A percentile compares a stretch with the other conserved stretches of the same genome.
phyloP scores from a whole-genome alignment of 2,329 filamentous ascomycete genomes.

The Phaeosphaeria sp. region DNA sequence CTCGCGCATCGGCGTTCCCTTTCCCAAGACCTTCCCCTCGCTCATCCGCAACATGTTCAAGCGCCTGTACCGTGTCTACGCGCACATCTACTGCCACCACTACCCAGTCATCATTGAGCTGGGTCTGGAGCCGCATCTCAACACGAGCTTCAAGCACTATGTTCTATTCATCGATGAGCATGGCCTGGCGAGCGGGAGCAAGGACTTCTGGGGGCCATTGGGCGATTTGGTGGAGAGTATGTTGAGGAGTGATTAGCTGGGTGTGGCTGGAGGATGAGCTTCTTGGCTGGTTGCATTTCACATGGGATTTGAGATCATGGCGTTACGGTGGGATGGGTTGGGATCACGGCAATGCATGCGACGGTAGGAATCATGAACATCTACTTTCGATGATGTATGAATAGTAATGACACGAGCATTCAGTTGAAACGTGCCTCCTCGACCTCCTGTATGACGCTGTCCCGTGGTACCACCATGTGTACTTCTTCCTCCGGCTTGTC shows the following conservation, averaged over 20 bases:
- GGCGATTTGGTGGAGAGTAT: slow-evolving; percentile 98
- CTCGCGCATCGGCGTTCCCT: slow-evolving; percentile 92
- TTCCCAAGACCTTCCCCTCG: slow-evolving; percentile 86
- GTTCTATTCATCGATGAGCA: slow-evolving; percentile 99
- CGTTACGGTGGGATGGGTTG: slow-evolving; percentile 5
- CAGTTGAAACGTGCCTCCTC: neutral
- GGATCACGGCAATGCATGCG: neutral
- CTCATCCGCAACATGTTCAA: slow-evolving; percentile 99
- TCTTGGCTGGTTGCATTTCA: neutral
- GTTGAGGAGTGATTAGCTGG: slow-evolving; percentile 80
- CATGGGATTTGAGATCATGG: slow-evolving; percentile 5
- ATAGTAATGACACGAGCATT: slow-evolving; percentile 11
- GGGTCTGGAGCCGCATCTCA: slow-evolving; percentile 94
- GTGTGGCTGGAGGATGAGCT: neutral
- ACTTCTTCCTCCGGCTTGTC: neutral
- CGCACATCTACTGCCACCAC: slow-evolving; percentile 97
- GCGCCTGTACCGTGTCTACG: slow-evolving; percentile 96
- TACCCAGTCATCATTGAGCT: slow-evolving; percentile 96
- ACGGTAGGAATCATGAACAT: slow-evolving; percentile 12
- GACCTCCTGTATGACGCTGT: too few relatives aligned
- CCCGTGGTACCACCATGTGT: neutral
- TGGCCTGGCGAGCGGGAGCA: slow-evolving; percentile 79
- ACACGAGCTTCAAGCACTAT: slow-evolving; percentile 99
- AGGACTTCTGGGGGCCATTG: slow-evolving; percentile 96
- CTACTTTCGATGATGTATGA: slow-evolving; percentile 20